These are phyloP conservation scores for Leccinum rimulosum DNA, from an alignment of 768 basidiomycete species.

Conservation along the genomic window DNA sequence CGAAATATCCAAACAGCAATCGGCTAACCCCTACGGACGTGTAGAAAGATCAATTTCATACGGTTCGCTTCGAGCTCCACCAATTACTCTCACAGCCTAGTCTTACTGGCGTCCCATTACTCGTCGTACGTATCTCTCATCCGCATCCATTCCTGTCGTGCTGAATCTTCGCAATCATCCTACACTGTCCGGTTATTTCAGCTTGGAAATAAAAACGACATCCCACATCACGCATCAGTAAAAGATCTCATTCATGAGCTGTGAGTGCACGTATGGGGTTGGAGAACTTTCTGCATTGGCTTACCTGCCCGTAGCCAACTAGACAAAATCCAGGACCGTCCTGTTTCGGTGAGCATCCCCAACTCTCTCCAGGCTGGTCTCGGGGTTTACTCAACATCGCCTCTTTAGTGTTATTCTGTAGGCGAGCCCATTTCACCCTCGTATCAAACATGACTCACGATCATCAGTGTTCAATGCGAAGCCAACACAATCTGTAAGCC, in stretches of 20 bases:
- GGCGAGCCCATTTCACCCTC: slow-evolving; percentile 18
- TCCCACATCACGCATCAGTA: slow-evolving; percentile 71
- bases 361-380: background rate
- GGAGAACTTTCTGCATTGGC: slow-evolving; percentile 17
- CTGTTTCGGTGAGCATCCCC: slow-evolving; percentile 71
- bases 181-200: slow-evolving; percentile 21
- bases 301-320: slow-evolving; percentile 42
- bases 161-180: background rate
- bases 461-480: slow-evolving; percentile 90
- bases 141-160: background rate
- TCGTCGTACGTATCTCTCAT: slow-evolving; percentile 58
- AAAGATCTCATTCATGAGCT: slow-evolving; percentile 80
- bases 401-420: slow-evolving; percentile 74
- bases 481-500: slow-evolving; percentile 84
- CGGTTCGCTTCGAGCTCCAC: slow-evolving; percentile 81
- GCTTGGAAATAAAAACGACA: slow-evolving; percentile 94
- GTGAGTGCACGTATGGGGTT: slow-evolving; percentile 39
- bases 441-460: background rate
- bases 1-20: background rate
- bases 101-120: slow-evolving; percentile 69
- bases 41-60: slow-evolving; percentile 79
- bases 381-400: background rate
- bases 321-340: slow-evolving; percentile 74
- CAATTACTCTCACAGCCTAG: slow-evolving; percentile 67
- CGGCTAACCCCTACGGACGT: slow-evolving; percentile 3